A percentile compares a stretch with the other conserved stretches of the same genome.
These are phyloP conservation scores for Solanum pinnatisectum DNA, from an alignment of 257 asterid genomes.

Conservation along the genomic window DNA sequence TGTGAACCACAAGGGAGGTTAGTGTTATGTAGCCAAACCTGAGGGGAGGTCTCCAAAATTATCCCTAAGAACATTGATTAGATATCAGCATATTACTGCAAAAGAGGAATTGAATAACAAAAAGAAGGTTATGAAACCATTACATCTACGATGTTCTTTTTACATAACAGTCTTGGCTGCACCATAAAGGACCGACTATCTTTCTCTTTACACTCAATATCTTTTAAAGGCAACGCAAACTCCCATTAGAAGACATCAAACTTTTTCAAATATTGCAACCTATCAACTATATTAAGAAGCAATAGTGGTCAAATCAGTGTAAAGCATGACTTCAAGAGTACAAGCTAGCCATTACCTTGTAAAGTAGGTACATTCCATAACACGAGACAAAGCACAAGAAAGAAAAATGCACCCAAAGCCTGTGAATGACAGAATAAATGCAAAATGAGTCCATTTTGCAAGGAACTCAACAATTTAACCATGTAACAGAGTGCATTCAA, in stretches of 20 bases:
- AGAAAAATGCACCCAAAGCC: slow-evolving; percentile 95
- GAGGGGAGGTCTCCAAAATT: background rate
- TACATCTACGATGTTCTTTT: background rate
- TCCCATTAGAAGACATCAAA: background rate
- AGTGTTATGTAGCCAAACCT: background rate
- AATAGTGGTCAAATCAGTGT: background rate
- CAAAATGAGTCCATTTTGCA: background rate
- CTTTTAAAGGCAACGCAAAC: background rate
- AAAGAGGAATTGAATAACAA: background rate
- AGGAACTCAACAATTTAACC: background rate
- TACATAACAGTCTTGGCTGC: background rate
- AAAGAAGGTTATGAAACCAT: background rate
- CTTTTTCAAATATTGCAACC: background rate
- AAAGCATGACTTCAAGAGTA: background rate
- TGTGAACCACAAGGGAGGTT: background rate
- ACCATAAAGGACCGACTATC: background rate
- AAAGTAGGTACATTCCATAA: slow-evolving; percentile 75
- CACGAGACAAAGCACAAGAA: slow-evolving; percentile 69
- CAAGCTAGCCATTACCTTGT: slow-evolving; percentile 42
- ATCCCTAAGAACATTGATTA: background rate
- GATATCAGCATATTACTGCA: background rate
- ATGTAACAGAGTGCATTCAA: background rate
- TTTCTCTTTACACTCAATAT: background rate
- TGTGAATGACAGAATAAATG: slow-evolving; percentile 24
- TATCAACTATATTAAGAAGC: background rate